Base-by-base conservation (phyloP, 169 alveolate genomes). In the Eimeria necatrix region DNA sequence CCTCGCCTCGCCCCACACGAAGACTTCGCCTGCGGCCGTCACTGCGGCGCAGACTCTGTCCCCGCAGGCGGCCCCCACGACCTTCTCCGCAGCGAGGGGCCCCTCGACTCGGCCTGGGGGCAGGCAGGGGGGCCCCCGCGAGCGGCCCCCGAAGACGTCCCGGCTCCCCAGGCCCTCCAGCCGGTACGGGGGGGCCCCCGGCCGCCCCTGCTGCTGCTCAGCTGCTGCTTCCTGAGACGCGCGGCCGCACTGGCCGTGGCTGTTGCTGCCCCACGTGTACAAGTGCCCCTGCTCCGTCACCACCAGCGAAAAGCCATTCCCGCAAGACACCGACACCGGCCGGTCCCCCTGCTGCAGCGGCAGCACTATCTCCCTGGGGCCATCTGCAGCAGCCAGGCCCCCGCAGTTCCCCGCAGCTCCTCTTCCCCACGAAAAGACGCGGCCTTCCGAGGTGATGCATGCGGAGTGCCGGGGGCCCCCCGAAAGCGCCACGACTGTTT, bases 281-380 rank as follows among this genome's bases (percentile, higher is more conserved):
- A 93, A 91, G 61, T 91, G 87, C 56, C 96, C 96, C 93, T 78
- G 89, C 18, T 94, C 95, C 49, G 96, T 94, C 48, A 97, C 84
- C 32, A 95, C 97, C 81, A 96, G 88, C 20, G 97, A 94, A 93
- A 95, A 97, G 60, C 96, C 97, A 78, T 95, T 97, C 46, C 98
- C 98, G n/a, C 94, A 84, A 20, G 90, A 56, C 18, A 94, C 96
- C 49, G 89, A 49, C 48, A 71, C 70, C 7, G 85, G 81, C 61
- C 81, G 41, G 74, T 52, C 89, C 46, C 88, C 76, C 64, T 70
- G 48, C 81, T 74, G 83, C 12, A 60, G 88, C 60, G 85, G 94
- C 22, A 60, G 89, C 46, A 51, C 41, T 0, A 90, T 64, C 61
- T 64, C 76, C 61, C 49, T 26, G 59, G 94, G 94, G 56, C 73